Evolutionary conservation across 169 alveolate species (phyloP).

Genomic region (Cryptosporidium xiaoi): DNA sequence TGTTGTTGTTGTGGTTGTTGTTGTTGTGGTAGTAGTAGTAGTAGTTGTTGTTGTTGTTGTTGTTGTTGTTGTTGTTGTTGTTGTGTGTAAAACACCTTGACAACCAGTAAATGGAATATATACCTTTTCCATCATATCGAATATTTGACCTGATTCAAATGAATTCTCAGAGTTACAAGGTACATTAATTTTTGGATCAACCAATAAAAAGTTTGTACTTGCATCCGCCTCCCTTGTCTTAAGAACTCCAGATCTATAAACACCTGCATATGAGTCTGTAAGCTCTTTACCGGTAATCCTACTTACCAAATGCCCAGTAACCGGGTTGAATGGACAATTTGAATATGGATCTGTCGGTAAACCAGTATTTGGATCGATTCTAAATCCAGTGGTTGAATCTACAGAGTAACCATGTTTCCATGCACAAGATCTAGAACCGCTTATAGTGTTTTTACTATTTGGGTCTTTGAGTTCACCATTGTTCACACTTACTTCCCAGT

Average conservation of each 20-base stretch:
- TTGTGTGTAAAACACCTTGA: slow-evolving; percentile 27
- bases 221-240: slow-evolving; percentile 8
- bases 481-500: slow-evolving; percentile 20
- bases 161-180: slow-evolving; percentile 46
- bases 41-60: slow-evolving; percentile 26
- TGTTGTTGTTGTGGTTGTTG: slow-evolving; percentile 16
- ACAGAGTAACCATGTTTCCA: slow-evolving; percentile 25
- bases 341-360: slow-evolving; percentile 54
- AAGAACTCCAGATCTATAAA: not conserved
- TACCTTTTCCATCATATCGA: slow-evolving; percentile 1
- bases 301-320: slow-evolving; percentile 16
- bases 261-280: slow-evolving; percentile 33
- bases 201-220: slow-evolving; percentile 24
- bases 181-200: slow-evolving; percentile 33
- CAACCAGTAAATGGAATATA: slow-evolving; percentile 51
- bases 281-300: slow-evolving; percentile 22
- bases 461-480: slow-evolving; percentile 40
- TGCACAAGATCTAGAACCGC: slow-evolving; percentile 41
- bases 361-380: slow-evolving; percentile 31
- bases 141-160: slow-evolving; percentile 49
- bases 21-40: not conserved
- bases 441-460: not conserved
- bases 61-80: slow-evolving; percentile 21
- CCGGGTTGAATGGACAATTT: slow-evolving; percentile 50
- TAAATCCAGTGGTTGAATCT: slow-evolving; percentile 47